Evolutionary conservation across 805 yeast species (phyloP).

Genomic region (Jamesozyma piceae): DNA sequence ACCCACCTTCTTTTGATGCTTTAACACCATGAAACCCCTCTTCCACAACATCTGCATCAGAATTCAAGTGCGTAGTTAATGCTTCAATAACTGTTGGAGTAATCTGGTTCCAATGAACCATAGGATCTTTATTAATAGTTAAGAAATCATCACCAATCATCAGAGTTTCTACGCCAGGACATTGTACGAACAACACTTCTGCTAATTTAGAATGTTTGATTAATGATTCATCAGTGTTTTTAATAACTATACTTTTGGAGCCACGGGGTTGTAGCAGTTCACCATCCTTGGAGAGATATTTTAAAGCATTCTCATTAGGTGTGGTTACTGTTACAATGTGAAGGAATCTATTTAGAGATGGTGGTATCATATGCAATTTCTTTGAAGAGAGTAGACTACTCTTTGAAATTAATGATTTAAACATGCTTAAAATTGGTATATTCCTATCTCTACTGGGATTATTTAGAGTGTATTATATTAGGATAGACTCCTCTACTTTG

Average conservation of each 20-base stretch:
- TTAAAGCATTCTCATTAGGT: conserved; percentile 69
- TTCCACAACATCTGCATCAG: conserved; percentile 21
- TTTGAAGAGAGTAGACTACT: background rate
- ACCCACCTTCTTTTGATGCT: conserved; percentile 33
- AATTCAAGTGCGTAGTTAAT: conserved; percentile 23
- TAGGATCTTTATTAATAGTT: conserved; percentile 61
- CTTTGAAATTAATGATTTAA: conserved; percentile 1
- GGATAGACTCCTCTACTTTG: too few species aligned
- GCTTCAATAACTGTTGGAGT: conserved; percentile 48
- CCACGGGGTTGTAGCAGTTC: conserved; percentile 28
- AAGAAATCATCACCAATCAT: conserved; percentile 69
- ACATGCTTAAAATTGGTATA: background rate
- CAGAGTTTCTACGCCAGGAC: conserved; percentile 50
- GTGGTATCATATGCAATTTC: background rate
- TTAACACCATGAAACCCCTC: conserved; percentile 24
- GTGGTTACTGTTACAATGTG: conserved; percentile 45
- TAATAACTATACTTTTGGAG: conserved; percentile 27
- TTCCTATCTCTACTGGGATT: too few species aligned
- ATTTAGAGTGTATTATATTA: too few species aligned
- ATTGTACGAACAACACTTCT: conserved; percentile 40
- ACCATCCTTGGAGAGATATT: conserved; percentile 41
- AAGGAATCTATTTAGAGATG: conserved; percentile 11
- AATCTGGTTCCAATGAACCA: conserved; percentile 61
- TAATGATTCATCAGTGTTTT: conserved; percentile 27
- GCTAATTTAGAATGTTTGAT: conserved; percentile 53